Base-by-base conservation (phyloP, 202 grass and related monocot species). In the Elaeis oleifera region DNA sequence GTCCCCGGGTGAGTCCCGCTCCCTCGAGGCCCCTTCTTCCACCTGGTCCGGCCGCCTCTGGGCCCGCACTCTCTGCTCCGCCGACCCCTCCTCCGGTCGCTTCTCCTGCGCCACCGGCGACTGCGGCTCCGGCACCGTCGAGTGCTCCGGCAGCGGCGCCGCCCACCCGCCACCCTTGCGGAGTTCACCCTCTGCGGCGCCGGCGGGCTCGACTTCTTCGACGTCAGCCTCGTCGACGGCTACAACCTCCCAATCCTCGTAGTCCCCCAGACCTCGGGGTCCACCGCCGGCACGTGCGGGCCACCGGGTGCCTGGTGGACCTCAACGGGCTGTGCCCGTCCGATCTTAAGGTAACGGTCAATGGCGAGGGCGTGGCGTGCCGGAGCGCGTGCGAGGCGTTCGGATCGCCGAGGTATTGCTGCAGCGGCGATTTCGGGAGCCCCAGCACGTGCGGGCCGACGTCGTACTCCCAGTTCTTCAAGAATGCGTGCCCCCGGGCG, bases 161-260 rank as follows among this genome's bases (percentile, higher is more conserved):
- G 73, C 53, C 0, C 79, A 0, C 87, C 83, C 1, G 28, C 76
- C 15, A 80, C 82, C 7, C 83, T 90, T n/a, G 88, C 70, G 0
- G 88, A 90, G 76, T 90, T 90, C 79, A 90, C 88, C 29, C 67
- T 86, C 22, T 13, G 53, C 23, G 80, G 87, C 7, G 58, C 51
- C 25, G 83, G 73, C 49, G 62, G 66, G 16, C 80, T 78, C 5
- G 88, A 90, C 70, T 90, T 86, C 74, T 90, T 80, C 75, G 83
- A 90, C 56, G 83, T 86, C 54, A 90, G 88, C 80, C 83, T 90
- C 64, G 88, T 90, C 15, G 88, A 90, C 54, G 83, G 88, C 56
- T 90, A 53, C 15, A 90, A 90, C 58, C 66, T 90, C 50, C 80
- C 88, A 16, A 54, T 82, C 68, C 76, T 84, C 4, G 78, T 95